Evolutionary conservation across 306 rosid genomes (phyloP), one percentile per base, ranked within the genome.

Genomic region (Cucumis melo): DNA sequence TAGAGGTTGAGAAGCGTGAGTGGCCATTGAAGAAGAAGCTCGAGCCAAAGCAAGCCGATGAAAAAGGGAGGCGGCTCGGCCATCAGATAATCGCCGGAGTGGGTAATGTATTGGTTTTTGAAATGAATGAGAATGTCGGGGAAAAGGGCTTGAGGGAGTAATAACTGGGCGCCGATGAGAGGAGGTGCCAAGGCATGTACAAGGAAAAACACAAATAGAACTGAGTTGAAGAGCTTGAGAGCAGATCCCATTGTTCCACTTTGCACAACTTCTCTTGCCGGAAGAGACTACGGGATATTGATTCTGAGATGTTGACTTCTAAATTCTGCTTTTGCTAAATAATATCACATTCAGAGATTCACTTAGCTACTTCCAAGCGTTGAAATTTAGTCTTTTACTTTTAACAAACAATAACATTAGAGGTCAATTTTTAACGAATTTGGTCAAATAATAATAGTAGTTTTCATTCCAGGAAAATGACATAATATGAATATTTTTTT

Each of bases 21-120:
- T 1, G 93, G 96, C 93, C 96, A 93, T 80, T 89, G 93, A 53
- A 91, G 85, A 65, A 91, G 73, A 44, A 91, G 87, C 83, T 91
- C 92, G 13, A 83, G 83, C 96, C 90, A 91, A 61, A 88, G 80
- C 24, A 93, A 73, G 2, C 96, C 98, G 5, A 88, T 80, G 58
- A 88, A 88, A 73, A 93, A 93, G 78, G 77, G 80, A 12, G 96
- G 97, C 80, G 84, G 79, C 41, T 91, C 88, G 12, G 56, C 48
- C 27, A 86, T 34, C 15, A 89, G 85, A 74, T 93, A 91, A 61
- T 93, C 91, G 4, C 73, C 89, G 6, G 76, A 93, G 57, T 81
- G 86, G 17, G 76, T 36, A 4, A 74, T 29, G 80, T 86, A 91
- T 78, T 87, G 78, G 1, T 29, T 39, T 80, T 85, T 91, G 7